Evolutionary conservation across 2,329 filamentous ascomycete genomes (phyloP), one percentile per base, ranked within the genome.

Genomic region (Blastomyces silverae): DNA sequence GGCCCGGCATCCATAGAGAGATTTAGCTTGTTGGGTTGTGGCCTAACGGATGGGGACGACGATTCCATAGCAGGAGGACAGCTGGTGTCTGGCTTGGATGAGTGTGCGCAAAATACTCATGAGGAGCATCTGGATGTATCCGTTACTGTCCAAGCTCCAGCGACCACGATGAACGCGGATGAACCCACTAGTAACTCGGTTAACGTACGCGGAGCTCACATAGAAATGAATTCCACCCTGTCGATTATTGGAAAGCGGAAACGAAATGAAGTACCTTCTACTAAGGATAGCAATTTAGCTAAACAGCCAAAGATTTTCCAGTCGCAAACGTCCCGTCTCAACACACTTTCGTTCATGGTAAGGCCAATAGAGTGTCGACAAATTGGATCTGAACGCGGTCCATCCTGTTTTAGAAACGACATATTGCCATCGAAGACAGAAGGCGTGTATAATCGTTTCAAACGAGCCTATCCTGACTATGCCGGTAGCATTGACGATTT

Each of bases 381-480:
- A 37, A 22, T n/a, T 48, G 17, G 42, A n/a, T 22, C 13, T 34
- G 46, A 48, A 15, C 44, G 17, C 15, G 42, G 42, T 22, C 42
- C 13, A 52, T 34, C 42, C 28, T 52, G n/a, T 44, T 61, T 61
- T 31, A 44, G 31, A 17, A 37, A 61, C 31, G 17, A 28, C 22
- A 3, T 22, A 50, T 55, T 28, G 4, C 22, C n/a, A 42, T 44
- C 61, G 15, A 48, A 42, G 3, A 42, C 64, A 11, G 42, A 65
- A 48, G 69, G 58, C 25, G 68, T 77, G 34, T 79, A 74, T 66
- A 68, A 74, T 10, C 74, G 71, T 46, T 81, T 80, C 64, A 73
- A 73, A 66, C 68, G 66, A 22, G 69, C 76, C 39, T 81, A 81
- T 66, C 70, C 76, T 2, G 65, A 65, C 28, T 81, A 81, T 64